Base-by-base conservation (phyloP, 257 asterid species). In the Solanum commersonii region DNA sequence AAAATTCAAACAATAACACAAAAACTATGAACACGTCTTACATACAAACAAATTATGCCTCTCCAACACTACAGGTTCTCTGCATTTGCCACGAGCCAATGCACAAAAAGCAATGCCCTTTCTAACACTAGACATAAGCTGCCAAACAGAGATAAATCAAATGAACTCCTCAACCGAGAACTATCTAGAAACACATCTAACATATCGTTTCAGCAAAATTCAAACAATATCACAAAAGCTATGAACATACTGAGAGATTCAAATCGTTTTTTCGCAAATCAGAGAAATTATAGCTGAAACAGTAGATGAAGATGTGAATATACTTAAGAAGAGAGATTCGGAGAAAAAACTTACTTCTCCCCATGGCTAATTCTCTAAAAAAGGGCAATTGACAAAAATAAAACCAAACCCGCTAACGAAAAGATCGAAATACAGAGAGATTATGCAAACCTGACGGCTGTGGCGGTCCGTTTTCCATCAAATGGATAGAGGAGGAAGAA, bases 271-370 rank as follows among this genome's bases (percentile, higher is more conserved):
- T 56, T 20, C 65, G 65, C 5, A 56, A 56, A 56, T 56, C 65
- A 20, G 65, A 56, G 23, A 23, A 56, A 56, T 56, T 20, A 56
- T 7, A 56, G 65, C n/a, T 56, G 65, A 18, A 49, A 72, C 44
- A 33, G 13, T 2, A 4, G 5, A 5, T 14, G 60, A 49, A 15
- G 60, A 5, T 49, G 60, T 13, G 8, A 49, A 49, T 15, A 13
- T 4, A 49, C 22, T 15, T 49, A 5, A 49, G n/a, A 56, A 56
- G 23, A 20, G n/a, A 56, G 65, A 56, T n/a, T n/a, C n/a, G n/a
- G n/a, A n/a, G 8, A 0, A 23, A 37, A 22, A 27, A 2, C 97
- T 92, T 92, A 94, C 98, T 95, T 93, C 97, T 92, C 44, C 98
- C 98, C 98, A 94, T 95, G 90, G 94, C 92, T 71, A 87, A 27